Base-by-base conservation (phyloP, 139 green algal species). In the Chlamydomonas schloesseri region DNA sequence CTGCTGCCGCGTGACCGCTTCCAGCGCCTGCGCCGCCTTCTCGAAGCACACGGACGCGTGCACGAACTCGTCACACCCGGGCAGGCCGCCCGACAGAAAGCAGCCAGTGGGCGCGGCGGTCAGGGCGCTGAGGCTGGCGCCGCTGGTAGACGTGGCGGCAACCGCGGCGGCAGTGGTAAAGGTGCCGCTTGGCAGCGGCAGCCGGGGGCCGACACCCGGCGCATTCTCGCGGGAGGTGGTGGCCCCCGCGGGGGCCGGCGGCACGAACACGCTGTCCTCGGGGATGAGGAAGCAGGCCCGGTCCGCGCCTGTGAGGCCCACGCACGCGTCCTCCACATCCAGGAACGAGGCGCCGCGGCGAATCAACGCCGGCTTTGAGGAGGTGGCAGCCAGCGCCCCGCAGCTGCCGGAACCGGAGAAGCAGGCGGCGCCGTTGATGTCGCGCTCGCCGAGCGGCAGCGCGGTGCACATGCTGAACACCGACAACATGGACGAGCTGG, bases 241-340 rank as follows among this genome's bases (percentile, higher is more conserved):
- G 21, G 58, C 29, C 23, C 33, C 64, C 29, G 15, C 73, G 31
- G 76, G 68, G 13, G 68, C 78, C 47, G 68, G 67, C 36, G 47
- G 47, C n/a, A 67, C 65, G n/a, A 77, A 26, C n/a, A 57, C 76
- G 47, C 79, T 85, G 26, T 85, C 79, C 26, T 85, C 79, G 29
- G 79, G 79, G 37, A 85, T 85, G 13, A 85, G 67, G 64, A 85
- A 85, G 23, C 29, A 77, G 0, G 67, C 34, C 11, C 33, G 33
- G 17, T 57, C 13, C 0, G n/a, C 57, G 67, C 73, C 65, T 1
- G 65, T 29, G 18, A 77, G 31, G 26, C 46, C 46, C 11, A 82
- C 21, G 58, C 75, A 82, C 3, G 75, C 75, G 21, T 85, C 79
- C 14, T 76, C 67, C 14, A 33, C 67, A 20, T 85, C 79, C 15